Evolutionary conservation across 2,329 filamentous ascomycete species (phyloP), one percentile per base, ranked within the genome.

Genomic region (Scortechinia acanthostroma): DNA sequence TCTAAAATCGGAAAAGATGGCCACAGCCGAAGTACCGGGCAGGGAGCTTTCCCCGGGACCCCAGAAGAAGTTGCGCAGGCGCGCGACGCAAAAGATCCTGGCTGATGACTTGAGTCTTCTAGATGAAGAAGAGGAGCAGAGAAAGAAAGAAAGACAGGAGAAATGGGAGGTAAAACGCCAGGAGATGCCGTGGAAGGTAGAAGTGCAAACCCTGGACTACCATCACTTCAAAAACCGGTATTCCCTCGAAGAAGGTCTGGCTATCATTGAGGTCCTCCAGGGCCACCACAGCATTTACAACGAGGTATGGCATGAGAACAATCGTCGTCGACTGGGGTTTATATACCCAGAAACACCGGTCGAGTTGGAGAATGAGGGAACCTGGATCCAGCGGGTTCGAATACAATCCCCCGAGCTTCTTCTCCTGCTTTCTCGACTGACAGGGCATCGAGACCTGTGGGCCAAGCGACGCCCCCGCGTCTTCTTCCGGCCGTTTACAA

Each of bases 191-290:
- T n/a, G 10, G 25, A 30, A 30, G n/a, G 25, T 30, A 10, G 25
- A 30, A 30, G 25, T 30, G 25, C 10, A 10, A 10, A 10, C 10
- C 10, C 25, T 30, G 53, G 43, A 52, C 22, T 51, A 50, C 43
- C 42, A 48, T 10, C 44, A 52, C 13, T 56, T 56, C 49, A 56
- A 53, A 43, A 56, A 55, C 43, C 48, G 49, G 16, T 53, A 51
- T 28, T 42, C 42, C 16, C 40, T 43, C 0, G 44, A 51, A 2
- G 47, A 52, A 14, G 51, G 48, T 2, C 28, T 49, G 10, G 46
- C 48, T n/a, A 50, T 50, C 45, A 49, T 55, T 16, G 52, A 55
- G 37, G 52, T 53, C n/a, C 48, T 55, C 5, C 42, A 30, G 6
- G 45, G 47, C 4, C 48, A 48, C 15, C 17, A 42, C 16, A 21